phyloP scores from a whole-genome alignment of 1,284 basidiomycete species.

The Meripilus lineatus region DNA sequence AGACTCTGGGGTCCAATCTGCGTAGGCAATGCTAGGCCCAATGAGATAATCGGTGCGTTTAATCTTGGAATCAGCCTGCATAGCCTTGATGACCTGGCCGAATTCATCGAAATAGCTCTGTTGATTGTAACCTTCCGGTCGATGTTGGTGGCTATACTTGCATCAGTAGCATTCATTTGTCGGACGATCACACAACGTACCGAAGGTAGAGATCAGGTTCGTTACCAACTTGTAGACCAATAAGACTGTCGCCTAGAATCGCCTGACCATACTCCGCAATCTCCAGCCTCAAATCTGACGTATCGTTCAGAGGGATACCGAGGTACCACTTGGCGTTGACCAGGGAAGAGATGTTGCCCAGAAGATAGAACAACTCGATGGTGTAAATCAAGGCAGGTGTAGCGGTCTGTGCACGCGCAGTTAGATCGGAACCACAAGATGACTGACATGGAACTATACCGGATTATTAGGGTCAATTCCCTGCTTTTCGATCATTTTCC shows the following conservation, averaged over 20 bases:
- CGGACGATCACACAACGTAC: constrained; percentile 13
- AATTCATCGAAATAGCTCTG: constrained; percentile 49
- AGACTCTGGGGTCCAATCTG: constrained; percentile 39
- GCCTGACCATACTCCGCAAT: constrained; percentile 44
- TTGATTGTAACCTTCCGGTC: constrained; percentile 35
- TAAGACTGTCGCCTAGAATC: constrained; percentile 55
- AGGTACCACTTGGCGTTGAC: constrained; percentile 39
- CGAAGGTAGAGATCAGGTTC: constrained; percentile 63
- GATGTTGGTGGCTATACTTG: constrained; percentile 27
- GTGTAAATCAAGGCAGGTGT: constrained; percentile 42
- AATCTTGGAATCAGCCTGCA: constrained; percentile 34
- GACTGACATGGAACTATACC: constrained; percentile 27
- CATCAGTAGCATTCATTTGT: background rate
- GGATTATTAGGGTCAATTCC: constrained; percentile 35
- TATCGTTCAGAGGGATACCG: constrained; percentile 50
- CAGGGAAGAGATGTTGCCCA: constrained; percentile 35
- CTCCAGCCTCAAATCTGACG: constrained; percentile 43
- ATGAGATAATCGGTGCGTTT: constrained; percentile 33
- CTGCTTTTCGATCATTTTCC: constrained; percentile 47
- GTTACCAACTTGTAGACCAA: constrained; percentile 61
- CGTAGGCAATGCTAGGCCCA: constrained; percentile 46
- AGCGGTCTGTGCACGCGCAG: constrained; percentile 16
- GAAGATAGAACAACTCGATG: constrained; percentile 35
- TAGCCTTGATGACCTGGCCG: constrained; percentile 33
- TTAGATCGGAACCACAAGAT: background rate